phyloP scores from a whole-genome alignment of 2,329 filamentous ascomycete species.

The Cladosporium sp. region DNA sequence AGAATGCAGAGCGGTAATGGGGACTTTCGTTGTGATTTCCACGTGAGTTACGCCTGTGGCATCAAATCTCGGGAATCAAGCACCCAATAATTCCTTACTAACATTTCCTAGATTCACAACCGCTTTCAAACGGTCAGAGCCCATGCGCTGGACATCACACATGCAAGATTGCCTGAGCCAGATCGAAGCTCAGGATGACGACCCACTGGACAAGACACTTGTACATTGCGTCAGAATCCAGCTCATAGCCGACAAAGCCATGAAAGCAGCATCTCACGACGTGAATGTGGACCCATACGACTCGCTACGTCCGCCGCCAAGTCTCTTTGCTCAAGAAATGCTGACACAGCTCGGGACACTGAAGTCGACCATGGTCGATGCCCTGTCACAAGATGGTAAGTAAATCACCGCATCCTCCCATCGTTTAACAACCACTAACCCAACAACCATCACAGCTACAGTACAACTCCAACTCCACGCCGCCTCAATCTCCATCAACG shows the following conservation, averaged over 20 bases:
- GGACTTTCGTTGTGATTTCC: constrained; percentile 13
- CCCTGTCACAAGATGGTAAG: not conserved
- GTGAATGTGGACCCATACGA: not conserved
- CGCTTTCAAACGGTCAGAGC: constrained; percentile 19
- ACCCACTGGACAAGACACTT: constrained; percentile 24
- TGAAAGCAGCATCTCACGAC: not conserved
- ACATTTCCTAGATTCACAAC: constrained; percentile 5
- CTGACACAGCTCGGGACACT: not conserved
- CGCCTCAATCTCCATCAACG: not conserved
- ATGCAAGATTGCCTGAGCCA: constrained; percentile 27
- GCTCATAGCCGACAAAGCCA: constrained; percentile 25
- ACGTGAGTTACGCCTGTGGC: not conserved
- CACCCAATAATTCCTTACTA: not conserved
- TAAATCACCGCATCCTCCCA: not conserved
- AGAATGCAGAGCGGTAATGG: constrained; percentile 19
- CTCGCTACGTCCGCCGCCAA: not conserved
- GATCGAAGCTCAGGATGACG: constrained; percentile 17
- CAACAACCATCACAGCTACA: not conserved
- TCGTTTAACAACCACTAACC: not conserved
- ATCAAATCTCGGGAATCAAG: too few relatives aligned
- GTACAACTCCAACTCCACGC: constrained; percentile 2
- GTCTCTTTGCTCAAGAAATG: constrained; percentile 9
- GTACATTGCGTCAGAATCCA: constrained; percentile 28
- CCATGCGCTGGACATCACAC: constrained; percentile 29
- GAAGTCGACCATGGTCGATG: not conserved